These are phyloP conservation scores for Lactifluus pinguis DNA, from an alignment of 768 basidiomycete genomes.

Conservation along the genomic window DNA sequence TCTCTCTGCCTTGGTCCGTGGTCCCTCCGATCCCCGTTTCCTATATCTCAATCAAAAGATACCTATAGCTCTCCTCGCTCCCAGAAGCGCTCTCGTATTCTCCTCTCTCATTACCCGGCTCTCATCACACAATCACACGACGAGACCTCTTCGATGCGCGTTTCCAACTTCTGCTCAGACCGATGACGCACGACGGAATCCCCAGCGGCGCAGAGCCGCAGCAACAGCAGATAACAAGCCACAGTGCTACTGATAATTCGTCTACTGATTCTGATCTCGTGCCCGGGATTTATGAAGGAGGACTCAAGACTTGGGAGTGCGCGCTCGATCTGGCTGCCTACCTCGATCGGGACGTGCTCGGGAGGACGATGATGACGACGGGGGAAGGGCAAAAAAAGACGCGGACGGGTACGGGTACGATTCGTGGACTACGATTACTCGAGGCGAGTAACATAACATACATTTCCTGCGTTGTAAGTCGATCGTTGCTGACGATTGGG, in stretches of 20 bases:
- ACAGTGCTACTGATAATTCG: slow-evolving; percentile 32
- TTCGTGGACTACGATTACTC: slow-evolving; percentile 47
- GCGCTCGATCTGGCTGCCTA: slow-evolving; percentile 78
- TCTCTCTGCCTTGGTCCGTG: slow-evolving; percentile 27
- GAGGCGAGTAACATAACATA: slow-evolving; percentile 44
- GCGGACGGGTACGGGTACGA: slow-evolving; percentile 15
- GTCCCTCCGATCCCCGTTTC: not conserved
- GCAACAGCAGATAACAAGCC: no score
- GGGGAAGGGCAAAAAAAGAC: no score
- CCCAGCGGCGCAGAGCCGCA: no score
- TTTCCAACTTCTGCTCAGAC: slow-evolving; percentile 74
- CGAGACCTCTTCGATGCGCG: slow-evolving; percentile 92
- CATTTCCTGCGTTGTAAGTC: not conserved
- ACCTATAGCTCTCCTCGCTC: slow-evolving; percentile 51
- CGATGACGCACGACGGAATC: no score
- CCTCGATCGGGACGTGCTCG: slow-evolving; percentile 29
- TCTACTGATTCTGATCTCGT: slow-evolving; percentile 83
- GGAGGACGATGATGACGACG: slow-evolving; percentile 19
- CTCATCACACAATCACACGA: slow-evolving; percentile 41
- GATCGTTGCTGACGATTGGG: not conserved
- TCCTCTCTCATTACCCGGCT: slow-evolving; percentile 43
- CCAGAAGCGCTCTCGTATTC: slow-evolving; percentile 78
- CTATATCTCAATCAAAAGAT: no score
- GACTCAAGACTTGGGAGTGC: slow-evolving; percentile 97
- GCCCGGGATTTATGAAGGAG: slow-evolving; percentile 90